Evolutionary conservation across 2,329 filamentous ascomycete species (phyloP), one percentile per base, ranked within the genome.

Genomic region (Coniochaeta prunicola): DNA sequence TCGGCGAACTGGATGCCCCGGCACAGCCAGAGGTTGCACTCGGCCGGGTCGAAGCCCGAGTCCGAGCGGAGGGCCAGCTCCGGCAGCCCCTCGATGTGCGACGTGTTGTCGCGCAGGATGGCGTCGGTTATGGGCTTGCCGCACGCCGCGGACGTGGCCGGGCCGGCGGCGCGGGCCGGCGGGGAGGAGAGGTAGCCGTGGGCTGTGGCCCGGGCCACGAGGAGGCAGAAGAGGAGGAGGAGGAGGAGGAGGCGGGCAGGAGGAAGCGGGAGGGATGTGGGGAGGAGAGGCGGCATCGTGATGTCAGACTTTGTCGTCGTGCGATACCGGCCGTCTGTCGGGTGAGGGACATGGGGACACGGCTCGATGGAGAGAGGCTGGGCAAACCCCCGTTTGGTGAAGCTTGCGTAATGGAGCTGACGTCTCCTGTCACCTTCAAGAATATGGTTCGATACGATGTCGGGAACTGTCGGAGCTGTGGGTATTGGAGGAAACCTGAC

Each of bases 11-110:
- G 66, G 57, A 67, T 56, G 26, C 68, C 69, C 31, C 63, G 62
- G 65, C 68, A 71, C 12, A 72, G 68, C 62, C 61, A 66, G 13
- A 72, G 65, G 60, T 70, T 48, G 57, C 61, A 62, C 19, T 28
- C 28, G 28, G 40, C 31, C 24, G 56, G 19, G 38, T 58, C 36
- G 53, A 57, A 58, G n/a, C 58, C 59, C 12, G 38, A 48, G 59
- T 60, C 58, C 42, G 34, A 26, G 28, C 21, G 56, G 24, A 30
- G 12, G 12, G 58, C 50, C 19, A 48, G 48, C 26, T 60, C 57
- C n/a, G 60, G 59, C 4, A 63, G 59, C 26, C 59, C 61, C 42
- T 63, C 61, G 19, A 60, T 53, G 58, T 63, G 60, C 24, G 61
- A 63, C 4, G 61, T 59, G 30, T 55, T 55, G 59, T 63, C 61